These are phyloP conservation scores for Klebsormidium nitens DNA, from an alignment of 139 green algal genomes.

Conservation along the genomic window DNA sequence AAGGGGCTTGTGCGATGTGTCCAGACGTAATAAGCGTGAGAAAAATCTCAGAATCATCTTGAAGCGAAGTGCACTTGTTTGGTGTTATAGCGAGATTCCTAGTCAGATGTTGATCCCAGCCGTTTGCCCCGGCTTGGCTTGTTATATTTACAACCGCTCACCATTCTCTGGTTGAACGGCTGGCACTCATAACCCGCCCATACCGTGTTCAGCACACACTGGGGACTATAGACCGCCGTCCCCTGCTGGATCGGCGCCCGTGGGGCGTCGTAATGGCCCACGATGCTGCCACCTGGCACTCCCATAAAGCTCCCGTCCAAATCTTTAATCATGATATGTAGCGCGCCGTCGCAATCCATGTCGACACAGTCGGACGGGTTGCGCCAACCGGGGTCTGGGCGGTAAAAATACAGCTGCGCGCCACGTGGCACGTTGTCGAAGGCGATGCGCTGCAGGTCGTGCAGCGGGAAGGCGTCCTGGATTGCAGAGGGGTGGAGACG, in stretches of 20 bases:
- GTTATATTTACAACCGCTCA: too few relatives aligned
- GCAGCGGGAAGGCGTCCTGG: constrained; percentile 53
- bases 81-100: too few relatives aligned
- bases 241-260: background rate
- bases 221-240: constrained; percentile 45
- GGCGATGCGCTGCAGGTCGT: constrained; percentile 30
- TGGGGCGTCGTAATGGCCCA: background rate
- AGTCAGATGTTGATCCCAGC: too few relatives aligned
- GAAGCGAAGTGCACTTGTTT: too few relatives aligned
- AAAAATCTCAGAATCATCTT: too few relatives aligned
- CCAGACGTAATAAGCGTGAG: too few relatives aligned
- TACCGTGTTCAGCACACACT: constrained; percentile 26
- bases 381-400: constrained; percentile 37
- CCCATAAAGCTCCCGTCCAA: constrained; percentile 6
- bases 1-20: too few relatives aligned
- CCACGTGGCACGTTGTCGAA: constrained; percentile 19
- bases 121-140: too few relatives aligned
- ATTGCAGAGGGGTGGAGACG: too few relatives aligned
- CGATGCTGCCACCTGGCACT: background rate
- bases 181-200: background rate
- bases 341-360: constrained; percentile 54
- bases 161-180: background rate
- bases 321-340: constrained; percentile 25
- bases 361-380: constrained; percentile 44
- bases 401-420: constrained; percentile 32